phyloP scores from a whole-genome alignment of 1,284 basidiomycete species.

The Cutaneotrichosporon mucoides region DNA sequence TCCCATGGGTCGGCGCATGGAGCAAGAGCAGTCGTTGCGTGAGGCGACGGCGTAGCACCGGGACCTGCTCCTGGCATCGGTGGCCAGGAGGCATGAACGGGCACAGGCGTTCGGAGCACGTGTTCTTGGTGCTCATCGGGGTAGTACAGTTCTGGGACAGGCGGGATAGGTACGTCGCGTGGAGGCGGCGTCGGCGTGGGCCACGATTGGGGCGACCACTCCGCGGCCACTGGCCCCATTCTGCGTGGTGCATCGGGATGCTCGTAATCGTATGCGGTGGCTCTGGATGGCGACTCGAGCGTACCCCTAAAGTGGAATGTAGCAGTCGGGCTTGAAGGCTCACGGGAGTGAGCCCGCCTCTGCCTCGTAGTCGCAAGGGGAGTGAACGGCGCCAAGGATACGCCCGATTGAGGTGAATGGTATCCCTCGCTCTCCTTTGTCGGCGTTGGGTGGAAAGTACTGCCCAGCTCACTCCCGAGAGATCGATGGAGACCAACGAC shows the following conservation, averaged over 20 bases:
- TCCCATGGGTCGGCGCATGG: constrained; percentile 19
- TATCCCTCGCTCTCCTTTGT: neutral
- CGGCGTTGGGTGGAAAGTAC: constrained; percentile 7
- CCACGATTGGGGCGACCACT: constrained; percentile 10
- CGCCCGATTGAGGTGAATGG: neutral
- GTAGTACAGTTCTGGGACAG: neutral
- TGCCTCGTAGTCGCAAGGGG: neutral
- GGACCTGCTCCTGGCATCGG: neutral
- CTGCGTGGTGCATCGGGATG: neutral
- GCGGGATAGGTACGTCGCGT: neutral
- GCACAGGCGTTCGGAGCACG: neutral
- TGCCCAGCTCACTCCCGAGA: constrained; percentile 30
- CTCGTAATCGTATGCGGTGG: constrained; percentile 10
- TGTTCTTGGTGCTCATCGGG: neutral
- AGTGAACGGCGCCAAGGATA: neutral
- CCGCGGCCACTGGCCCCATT: neutral
- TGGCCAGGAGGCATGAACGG: neutral
- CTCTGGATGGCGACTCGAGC: neutral
- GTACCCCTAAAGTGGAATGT: constrained; percentile 9
- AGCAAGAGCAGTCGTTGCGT: constrained; percentile 1
- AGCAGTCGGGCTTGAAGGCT: neutral
- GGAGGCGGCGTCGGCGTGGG: constrained; percentile 10
- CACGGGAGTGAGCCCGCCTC: neutral
- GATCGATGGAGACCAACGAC: constrained; percentile 17
- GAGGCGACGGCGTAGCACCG: neutral